Conservation (phyloP, 106 monocot genomes). For the Acanthochlamys bracteata region DNA sequence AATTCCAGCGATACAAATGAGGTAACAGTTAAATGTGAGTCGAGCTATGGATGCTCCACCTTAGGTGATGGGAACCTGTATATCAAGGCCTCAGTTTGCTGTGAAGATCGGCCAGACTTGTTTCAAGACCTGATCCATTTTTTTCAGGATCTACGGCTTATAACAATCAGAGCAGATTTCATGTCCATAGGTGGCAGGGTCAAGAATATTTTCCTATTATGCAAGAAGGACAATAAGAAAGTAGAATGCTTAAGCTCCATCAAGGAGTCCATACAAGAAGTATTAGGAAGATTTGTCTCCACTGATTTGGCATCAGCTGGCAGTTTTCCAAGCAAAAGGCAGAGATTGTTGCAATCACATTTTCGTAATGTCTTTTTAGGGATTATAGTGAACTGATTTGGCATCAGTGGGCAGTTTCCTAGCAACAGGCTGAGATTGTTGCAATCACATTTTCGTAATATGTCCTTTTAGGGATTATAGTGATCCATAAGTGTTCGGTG, state of each 20-base stretch:
- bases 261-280: constrained; percentile 18
- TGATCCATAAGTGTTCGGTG: not conserved
- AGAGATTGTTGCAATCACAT: constrained; percentile 1
- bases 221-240: constrained; percentile 3
- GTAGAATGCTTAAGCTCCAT: constrained; percentile 19
- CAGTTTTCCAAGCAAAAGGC: constrained; percentile 4
- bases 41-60: not conserved
- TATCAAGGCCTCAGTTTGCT: constrained; percentile 38
- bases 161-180: constrained; percentile 21
- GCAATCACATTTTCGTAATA: constrained; percentile 4
- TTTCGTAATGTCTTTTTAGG: constrained; percentile 9
- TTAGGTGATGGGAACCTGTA: not conserved
- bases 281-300: constrained; percentile 14
- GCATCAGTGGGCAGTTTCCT: not conserved
- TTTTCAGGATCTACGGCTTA: constrained; percentile 17
- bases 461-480: not conserved
- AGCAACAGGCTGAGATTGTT: not conserved
- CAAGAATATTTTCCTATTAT: constrained; percentile 29
- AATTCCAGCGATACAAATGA: constrained; percentile 26
- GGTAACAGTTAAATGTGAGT: constrained; percentile 18
- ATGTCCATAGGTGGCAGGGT: constrained; percentile 28
- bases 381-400: too few relatives aligned
- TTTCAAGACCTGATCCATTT: constrained; percentile 17
- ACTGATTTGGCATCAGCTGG: constrained; percentile 1
- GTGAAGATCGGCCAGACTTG: constrained; percentile 43